phyloP scores from a whole-genome alignment of 2,329 filamentous ascomycete species.

The Colletotrichum gloeosporioides region DNA sequence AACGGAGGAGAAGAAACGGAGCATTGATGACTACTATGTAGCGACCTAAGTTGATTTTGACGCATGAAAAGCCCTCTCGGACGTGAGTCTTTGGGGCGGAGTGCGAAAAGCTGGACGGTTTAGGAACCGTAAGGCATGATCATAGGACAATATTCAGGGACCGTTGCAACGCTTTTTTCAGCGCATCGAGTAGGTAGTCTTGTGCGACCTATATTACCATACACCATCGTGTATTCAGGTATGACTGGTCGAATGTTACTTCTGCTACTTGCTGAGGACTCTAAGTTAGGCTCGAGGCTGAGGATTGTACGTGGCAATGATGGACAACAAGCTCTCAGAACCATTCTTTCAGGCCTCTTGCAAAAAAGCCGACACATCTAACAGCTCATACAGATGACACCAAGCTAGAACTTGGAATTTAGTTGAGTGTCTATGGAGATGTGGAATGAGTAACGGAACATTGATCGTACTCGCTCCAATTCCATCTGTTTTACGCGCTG shows the following conservation, averaged over 20 bases:
- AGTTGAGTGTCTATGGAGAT: background rate
- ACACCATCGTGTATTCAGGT: background rate
- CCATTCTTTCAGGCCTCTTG: accelerated
- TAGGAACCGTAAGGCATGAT: background rate
- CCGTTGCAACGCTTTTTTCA: too few species aligned
- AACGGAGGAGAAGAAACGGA: background rate
- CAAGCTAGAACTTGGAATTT: background rate
- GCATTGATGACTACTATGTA: too few species aligned
- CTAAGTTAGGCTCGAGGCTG: background rate
- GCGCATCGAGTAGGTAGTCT: background rate
- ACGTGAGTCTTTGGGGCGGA: background rate
- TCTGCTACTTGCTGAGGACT: background rate
- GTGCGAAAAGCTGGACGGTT: background rate
- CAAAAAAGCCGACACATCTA: accelerated
- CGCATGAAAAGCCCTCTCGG: background rate
- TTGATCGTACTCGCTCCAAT: accelerated
- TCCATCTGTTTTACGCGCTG: accelerated
- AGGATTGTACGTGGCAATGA: accelerated
- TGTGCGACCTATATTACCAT: too few species aligned
- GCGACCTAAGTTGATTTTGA: too few species aligned
- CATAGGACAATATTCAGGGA: background rate
- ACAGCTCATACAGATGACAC: background rate
- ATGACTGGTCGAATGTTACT: background rate
- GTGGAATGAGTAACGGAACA: accelerated
- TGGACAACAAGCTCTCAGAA: accelerated